Conservation (phyloP, 371 early-diverging fungal species). For the Mucor saturninus region DNA sequence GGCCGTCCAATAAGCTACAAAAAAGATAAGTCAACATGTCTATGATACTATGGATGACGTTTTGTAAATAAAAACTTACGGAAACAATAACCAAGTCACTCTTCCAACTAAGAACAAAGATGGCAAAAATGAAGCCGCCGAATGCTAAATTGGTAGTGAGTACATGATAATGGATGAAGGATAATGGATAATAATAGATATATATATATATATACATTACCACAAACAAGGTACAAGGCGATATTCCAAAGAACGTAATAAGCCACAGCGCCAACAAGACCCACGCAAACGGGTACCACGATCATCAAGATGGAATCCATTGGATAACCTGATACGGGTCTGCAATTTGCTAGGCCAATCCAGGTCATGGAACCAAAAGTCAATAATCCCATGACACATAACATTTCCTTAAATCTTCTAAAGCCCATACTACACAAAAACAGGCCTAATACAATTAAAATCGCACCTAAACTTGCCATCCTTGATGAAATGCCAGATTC, state of each 20-base stretch:
- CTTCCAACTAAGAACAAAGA: slow-evolving; percentile 27
- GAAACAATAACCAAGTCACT: slow-evolving; percentile 22
- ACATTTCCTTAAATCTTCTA: slow-evolving; percentile 30
- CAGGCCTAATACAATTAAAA: slow-evolving; percentile 35
- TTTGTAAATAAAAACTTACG: slow-evolving; percentile 15
- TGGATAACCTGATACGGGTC: slow-evolving; percentile 20
- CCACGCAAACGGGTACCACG: slow-evolving; percentile 27
- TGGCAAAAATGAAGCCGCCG: slow-evolving; percentile 27
- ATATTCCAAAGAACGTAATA: slow-evolving; percentile 30
- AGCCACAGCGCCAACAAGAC: slow-evolving; percentile 21
- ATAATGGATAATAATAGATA: background rate
- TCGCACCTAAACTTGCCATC: slow-evolving; percentile 34
- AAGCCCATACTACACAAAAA: slow-evolving; percentile 38
- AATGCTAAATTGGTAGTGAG: slow-evolving; percentile 8
- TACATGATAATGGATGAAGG: background rate
- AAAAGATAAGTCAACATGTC: background rate
- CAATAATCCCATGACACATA: slow-evolving; percentile 37
- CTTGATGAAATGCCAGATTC: slow-evolving; percentile 29
- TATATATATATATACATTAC: slow-evolving; percentile 11
- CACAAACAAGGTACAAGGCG: slow-evolving; percentile 24
- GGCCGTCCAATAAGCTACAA: slow-evolving; percentile 24
- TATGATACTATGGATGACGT: background rate
- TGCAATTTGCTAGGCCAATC: slow-evolving; percentile 27
- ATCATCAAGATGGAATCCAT: slow-evolving; percentile 28
- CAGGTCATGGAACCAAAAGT: slow-evolving; percentile 38